phyloP scores from a whole-genome alignment of 179 eudicot species.

The Amaranthus tricolor region DNA sequence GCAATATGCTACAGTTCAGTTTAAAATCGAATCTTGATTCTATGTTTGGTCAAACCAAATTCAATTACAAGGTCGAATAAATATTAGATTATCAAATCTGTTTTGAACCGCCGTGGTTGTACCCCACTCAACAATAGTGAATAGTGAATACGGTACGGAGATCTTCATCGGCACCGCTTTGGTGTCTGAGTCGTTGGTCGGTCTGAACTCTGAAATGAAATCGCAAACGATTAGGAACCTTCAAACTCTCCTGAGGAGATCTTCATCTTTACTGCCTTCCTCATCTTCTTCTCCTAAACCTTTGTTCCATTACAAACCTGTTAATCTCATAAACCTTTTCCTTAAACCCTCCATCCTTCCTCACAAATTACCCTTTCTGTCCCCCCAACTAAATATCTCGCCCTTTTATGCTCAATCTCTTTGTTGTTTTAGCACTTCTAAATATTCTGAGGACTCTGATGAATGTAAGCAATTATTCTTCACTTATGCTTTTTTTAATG shows the following conservation, averaged over 20 bases:
- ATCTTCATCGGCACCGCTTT: too few relatives aligned
- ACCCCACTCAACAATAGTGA: too few relatives aligned
- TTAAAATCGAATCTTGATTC: too few relatives aligned
- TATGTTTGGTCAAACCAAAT: too few relatives aligned
- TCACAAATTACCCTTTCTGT: not conserved
- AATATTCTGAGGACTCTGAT: not conserved
- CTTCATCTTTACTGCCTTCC: not conserved
- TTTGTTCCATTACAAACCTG: constrained; percentile 12
- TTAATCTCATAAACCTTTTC: constrained; percentile 14
- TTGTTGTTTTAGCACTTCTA: constrained; percentile 18
- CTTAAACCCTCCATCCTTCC: not conserved
- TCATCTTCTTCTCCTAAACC: not conserved
- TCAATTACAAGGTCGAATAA: too few relatives aligned
- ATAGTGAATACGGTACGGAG: too few relatives aligned
- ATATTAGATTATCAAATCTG: too few relatives aligned
- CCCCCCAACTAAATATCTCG: not conserved
- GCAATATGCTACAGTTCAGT: too few relatives aligned
- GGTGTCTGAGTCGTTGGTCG: too few relatives aligned
- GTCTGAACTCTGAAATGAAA: not conserved
- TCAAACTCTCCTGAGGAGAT: constrained; percentile 6
- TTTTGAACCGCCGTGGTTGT: too few relatives aligned
- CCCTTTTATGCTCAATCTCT: constrained; percentile 1
- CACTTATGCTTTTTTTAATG: not conserved
- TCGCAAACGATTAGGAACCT: constrained; percentile 9
- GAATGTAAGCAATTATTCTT: constrained; percentile 10